Conservation (phyloP, 106 monocot genomes). For the Iris macrosiphon region DNA sequence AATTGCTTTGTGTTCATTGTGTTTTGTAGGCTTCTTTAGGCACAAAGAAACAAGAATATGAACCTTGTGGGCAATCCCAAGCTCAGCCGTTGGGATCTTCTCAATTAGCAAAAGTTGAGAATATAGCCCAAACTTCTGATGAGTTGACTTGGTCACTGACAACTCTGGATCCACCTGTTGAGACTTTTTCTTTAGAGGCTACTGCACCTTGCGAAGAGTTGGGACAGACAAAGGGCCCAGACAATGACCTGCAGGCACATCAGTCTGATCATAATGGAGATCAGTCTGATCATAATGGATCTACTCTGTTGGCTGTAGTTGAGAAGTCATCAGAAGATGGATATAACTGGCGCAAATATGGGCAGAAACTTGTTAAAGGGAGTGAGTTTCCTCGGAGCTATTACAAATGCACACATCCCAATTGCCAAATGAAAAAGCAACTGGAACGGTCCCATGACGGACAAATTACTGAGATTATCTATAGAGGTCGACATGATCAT, state of each 20-base stretch:
- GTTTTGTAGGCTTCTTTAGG: constrained; percentile 31
- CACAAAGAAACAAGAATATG: constrained; percentile 16
- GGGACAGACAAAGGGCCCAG: constrained; percentile 22
- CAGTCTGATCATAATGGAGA: constrained; percentile 29
- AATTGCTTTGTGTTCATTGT: background rate
- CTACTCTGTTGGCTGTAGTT: constrained; percentile 12
- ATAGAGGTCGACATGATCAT: constrained; percentile 87
- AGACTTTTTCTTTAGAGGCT: constrained; percentile 1
- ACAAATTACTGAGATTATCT: constrained; percentile 80
- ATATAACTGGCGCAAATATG: constrained; percentile 99
- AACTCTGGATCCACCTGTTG: constrained; percentile 22
- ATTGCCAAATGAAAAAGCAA: constrained; percentile 92
- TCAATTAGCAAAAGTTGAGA: constrained; percentile 23
- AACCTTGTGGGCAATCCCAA: constrained; percentile 18
- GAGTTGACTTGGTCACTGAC: constrained; percentile 12
- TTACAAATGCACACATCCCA: constrained; percentile 98
- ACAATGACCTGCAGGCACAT: constrained; percentile 17
- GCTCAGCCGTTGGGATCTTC: constrained; percentile 6
- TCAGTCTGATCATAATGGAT: constrained; percentile 30
- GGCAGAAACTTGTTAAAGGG: constrained; percentile 98
- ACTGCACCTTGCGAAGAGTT: constrained; percentile 25
- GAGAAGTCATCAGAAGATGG: constrained; percentile 84
- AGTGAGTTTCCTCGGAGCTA: constrained; percentile 93
- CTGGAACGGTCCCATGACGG: constrained; percentile 90
- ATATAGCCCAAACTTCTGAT: constrained; percentile 17